Evolutionary conservation across 768 basidiomycete species (phyloP).

Genomic region (Panellus pusillus): DNA sequence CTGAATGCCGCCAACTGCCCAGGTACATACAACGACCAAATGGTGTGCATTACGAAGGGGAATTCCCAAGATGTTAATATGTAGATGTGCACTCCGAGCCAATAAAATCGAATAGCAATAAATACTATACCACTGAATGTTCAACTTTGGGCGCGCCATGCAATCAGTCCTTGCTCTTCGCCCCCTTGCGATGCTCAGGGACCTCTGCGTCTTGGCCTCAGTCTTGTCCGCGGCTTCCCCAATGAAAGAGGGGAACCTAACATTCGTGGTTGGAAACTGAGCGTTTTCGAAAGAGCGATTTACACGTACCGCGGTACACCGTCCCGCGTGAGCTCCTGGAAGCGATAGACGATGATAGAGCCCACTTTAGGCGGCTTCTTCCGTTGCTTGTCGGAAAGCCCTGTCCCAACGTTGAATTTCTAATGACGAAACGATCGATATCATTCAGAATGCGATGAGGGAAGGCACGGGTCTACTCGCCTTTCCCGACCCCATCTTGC

Average conservation of each 20-base stretch:
- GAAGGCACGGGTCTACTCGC: constrained; percentile 27
- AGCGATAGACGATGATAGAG: constrained; percentile 56
- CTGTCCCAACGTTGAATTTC: constrained; percentile 59
- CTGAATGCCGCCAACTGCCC: background rate
- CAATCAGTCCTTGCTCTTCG: constrained; percentile 13
- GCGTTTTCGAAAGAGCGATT: constrained; percentile 1
- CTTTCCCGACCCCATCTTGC: constrained; percentile 63
- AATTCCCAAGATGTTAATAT: constrained; percentile 5
- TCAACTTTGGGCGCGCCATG: background rate
- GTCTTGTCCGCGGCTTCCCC: constrained; percentile 55
- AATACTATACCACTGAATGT: too few species aligned
- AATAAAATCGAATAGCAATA: background rate
- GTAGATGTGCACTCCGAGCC: background rate
- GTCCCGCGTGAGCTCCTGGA: constrained; percentile 58
- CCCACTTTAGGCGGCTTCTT: constrained; percentile 55
- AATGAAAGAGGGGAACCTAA: constrained; percentile 54
- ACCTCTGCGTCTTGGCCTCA: constrained; percentile 57
- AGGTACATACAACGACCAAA: constrained; percentile 30
- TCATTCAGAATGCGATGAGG: background rate
- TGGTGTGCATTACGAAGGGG: constrained; percentile 25
- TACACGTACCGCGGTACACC: constrained; percentile 50
- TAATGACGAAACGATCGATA: constrained; percentile 22
- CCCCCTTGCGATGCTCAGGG: constrained; percentile 37
- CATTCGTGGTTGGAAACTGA: background rate
- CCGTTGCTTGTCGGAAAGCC: constrained; percentile 54